Percentiles rank a stretch among this genome's conserved stretches.
Evolutionary conservation across 2,329 filamentous ascomycete genomes (phyloP).

Genomic region (Canariomyces notabilis): DNA sequence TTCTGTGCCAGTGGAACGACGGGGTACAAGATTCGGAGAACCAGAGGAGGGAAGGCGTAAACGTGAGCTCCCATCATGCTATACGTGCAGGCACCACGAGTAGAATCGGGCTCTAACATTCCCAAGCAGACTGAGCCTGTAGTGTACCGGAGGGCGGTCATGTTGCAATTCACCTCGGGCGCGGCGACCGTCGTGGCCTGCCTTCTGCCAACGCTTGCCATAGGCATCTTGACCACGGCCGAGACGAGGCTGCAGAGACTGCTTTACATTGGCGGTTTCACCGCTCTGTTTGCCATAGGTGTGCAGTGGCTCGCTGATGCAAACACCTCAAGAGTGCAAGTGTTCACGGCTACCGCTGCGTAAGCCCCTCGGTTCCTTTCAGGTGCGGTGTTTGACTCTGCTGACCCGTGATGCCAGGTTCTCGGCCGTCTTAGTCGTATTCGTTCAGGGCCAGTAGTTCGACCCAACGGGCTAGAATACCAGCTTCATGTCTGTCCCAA

Average conservation of each 20-base stretch:
- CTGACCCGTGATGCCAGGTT: neutral
- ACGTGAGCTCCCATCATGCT: no score
- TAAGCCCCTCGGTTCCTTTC: neutral
- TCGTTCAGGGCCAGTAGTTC: conserved; percentile 5
- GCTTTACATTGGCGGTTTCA: conserved; percentile 5
- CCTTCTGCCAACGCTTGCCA: conserved; percentile 5
- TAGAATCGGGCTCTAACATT: no score
- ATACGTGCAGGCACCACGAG: no score
- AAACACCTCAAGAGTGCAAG: neutral
- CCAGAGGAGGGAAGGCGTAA: no score
- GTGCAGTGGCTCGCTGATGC: conserved; percentile 1
- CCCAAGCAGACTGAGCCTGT: no score
- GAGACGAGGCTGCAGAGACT: neutral
- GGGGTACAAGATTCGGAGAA: no score
- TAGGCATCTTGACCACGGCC: conserved; percentile 4
- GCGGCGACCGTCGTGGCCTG: conserved; percentile 2
- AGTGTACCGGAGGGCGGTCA: no score
- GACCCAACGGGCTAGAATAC: no score
- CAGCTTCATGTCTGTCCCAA: no score
- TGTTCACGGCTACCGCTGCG: conserved; percentile 2
- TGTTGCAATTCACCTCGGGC: no score
- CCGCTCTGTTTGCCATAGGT: conserved; percentile 4
- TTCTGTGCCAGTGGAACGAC: no score
- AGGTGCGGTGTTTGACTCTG: neutral
- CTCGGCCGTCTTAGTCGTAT: conserved; percentile 8